Base-by-base conservation (phyloP, 306 rosid species). In the Gynostemma pentaphyllum region DNA sequence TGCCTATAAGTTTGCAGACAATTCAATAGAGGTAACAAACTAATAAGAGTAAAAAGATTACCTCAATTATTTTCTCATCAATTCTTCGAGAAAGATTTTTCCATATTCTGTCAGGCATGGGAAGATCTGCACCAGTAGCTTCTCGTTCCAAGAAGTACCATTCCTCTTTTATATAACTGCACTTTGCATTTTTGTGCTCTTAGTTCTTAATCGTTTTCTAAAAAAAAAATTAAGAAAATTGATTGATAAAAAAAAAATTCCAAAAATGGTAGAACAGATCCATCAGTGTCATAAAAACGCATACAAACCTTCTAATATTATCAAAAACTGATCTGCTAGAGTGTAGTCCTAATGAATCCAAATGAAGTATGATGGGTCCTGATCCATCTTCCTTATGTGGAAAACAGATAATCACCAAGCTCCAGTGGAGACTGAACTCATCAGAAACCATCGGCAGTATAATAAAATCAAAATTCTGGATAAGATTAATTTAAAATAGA, bases 311-410 rank as follows among this genome's bases (percentile, higher is more conserved):
- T 79, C 51, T 88, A 69, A 88, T 77, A 60, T 86, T 84, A 50
- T 72, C 78, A 76, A 92, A 92, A 75, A 92, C 72, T 16, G 84
- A 72, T 79, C 30, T 61, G 79, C 95, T 89, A 30, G 78, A 82
- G 84, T 92, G 99, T 79, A 88, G 82, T 79, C 85, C 82, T 66
- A 92, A 72, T 19, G 99, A 92, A 68, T 92, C 99, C 78, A 92
- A 81, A 81, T 92, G 99, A 69, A 92, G 94, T 70, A 92, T 61
- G 69, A 86, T 80, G 41, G 99, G 96, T 65, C 99, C 95, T 0
- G 88, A 81, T 64, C 82, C 90, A 66, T 88, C 87, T 69, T 82
- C 84, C 82, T 84, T 81, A 70, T 84, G 83, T 16, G 99, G 99
- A 62, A 80, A 76, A 68, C 99, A 88, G 40, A 92, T 84, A 71